Evolutionary conservation across 1,284 basidiomycete genomes (phyloP), one percentile per base, ranked within the genome.

Genomic region (Moesziomyces aphidis): DNA sequence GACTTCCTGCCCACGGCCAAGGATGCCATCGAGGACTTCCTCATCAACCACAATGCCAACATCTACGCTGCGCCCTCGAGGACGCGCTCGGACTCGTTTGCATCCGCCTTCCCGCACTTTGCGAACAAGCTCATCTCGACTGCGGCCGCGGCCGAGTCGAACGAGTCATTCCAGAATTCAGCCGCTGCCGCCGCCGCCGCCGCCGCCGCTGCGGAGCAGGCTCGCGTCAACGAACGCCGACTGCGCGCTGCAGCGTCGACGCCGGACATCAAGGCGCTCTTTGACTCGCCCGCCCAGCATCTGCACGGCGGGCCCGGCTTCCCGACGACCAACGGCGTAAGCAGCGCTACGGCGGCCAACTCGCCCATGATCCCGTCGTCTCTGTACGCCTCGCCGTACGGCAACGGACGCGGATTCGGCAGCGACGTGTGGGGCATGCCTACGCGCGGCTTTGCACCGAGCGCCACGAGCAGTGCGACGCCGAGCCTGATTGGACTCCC

Each of bases 101-200:
- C 94, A 24, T 93, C 96, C 80, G 93, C 95, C 1, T 95, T 97
- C 88, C 93, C 94, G 36, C 95, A 97, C 85, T 98, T 98, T 85
- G 94, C 97, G 83, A 95, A 93, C 86, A 97, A 96, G 86, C 90
- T 97, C 3, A 69, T 82, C 58, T 82, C 81, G n/a, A 76, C 76
- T 0, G 68, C 77, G 1, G 63, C 70, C 5, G 70, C 66, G 1
- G 66, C 65, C 53, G 75, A 76, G 51, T 77, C 80, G 19, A 78
- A 65, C 53, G 81, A 81, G 55, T 80, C 77, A 24, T 76, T 81
- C 66, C 74, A 78, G 24, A 61, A 56, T 5, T 66, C 76, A 13
- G 60, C 76, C 47, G 65, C 67, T 9, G 66, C 60, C 17, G 69
- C 76, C 13, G 60, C 76, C 44, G 65, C 67, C 7, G 66, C 60